These are phyloP conservation scores for Pseudogymnoascus sp. DNA, from an alignment of 2,329 filamentous ascomycete species.

Conservation along the genomic window DNA sequence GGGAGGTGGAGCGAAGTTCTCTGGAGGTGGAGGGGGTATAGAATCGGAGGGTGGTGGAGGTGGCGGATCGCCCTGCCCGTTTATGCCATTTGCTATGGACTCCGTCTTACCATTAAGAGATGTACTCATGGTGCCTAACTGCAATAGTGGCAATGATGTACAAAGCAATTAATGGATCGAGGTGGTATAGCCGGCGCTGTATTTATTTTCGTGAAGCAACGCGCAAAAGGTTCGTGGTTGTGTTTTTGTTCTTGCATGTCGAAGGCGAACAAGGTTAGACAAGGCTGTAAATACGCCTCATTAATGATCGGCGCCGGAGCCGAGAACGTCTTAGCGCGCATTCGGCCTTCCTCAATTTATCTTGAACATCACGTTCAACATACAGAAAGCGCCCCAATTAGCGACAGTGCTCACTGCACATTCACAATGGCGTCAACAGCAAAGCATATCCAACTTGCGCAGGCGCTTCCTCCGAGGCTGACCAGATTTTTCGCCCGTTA, in stretches of 20 bases:
- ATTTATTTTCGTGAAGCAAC: not conserved
- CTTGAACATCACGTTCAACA: constrained; percentile 1
- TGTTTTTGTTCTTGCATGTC: not conserved
- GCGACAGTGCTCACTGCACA: constrained; percentile 6
- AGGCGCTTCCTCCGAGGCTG: constrained; percentile 69
- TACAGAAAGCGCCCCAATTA: not conserved
- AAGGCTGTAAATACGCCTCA: constrained; percentile 11
- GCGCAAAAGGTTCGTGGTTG: not conserved
- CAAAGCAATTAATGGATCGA: constrained; percentile 9
- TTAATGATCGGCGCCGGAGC: not conserved
- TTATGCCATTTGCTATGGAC: constrained; percentile 20
- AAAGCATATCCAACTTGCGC: constrained; percentile 48
- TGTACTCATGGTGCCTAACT: constrained; percentile 1
- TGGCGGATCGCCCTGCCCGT: constrained; percentile 20
- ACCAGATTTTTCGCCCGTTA: constrained; percentile 85
- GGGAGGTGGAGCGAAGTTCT: constrained; percentile 34
- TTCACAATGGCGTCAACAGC: constrained; percentile 19
- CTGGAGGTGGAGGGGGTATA: constrained; percentile 33
- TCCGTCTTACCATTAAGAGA: not conserved
- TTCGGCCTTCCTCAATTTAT: constrained; percentile 9
- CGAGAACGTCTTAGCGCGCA: not conserved
- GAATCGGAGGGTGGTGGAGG: constrained; percentile 26
- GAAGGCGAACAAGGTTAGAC: not conserved
- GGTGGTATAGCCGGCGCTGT: constrained; percentile 9
- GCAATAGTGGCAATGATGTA: not conserved